Base-by-base conservation (phyloP, 257 asterid genomes). In the Galeopsis tetrahit region DNA sequence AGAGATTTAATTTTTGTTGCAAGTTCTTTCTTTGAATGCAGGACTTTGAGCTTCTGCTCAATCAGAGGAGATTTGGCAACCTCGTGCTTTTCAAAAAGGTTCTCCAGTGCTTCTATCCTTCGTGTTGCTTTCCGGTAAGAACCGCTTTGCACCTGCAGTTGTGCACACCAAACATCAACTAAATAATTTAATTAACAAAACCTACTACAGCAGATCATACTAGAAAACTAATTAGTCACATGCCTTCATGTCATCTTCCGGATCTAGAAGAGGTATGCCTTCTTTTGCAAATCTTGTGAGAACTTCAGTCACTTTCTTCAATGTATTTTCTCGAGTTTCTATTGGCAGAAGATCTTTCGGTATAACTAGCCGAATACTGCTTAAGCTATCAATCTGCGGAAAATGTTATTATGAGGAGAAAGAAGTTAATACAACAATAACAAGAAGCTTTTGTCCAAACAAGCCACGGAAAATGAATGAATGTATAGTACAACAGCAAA, bases 161-260 rank as follows among this genome's bases (percentile, higher is more conserved):
- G 70, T 64, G 60, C 56, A 65, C 36, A 38, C 52, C 74, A 70
- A 34, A 52, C 43, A 56, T 69, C 52, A 77, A 75, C 57, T 75
- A 64, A 60, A 49, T 49, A 34, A 38, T 67, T 14, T 53, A 48
- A 68, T 38, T 57, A 21, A 14, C 38, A 35, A 31, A 57, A 66
- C 67, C 53, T 49, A 59, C 1, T 39, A 64, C 35, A 63, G 15
- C 31, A 46, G 14, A 43, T 42, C 17, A 65, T 53, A 51, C 11
- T 5, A 51, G 35, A 33, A 44, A 48, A 66, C 3, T 36, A 68
- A 65, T 28, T 35, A 44, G 71, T 34, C n/a, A 14, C 68, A 49
- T 70, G 89, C 99, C 95, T 88, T 91, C 99, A 95, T 87, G 86
- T 95, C 99, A 78, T 83, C 98, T 87, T 92, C 95, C 28, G 99